Conservation (phyloP, 1,139 yeast genomes). For the Zygosaccharomyces sapae region DNA sequence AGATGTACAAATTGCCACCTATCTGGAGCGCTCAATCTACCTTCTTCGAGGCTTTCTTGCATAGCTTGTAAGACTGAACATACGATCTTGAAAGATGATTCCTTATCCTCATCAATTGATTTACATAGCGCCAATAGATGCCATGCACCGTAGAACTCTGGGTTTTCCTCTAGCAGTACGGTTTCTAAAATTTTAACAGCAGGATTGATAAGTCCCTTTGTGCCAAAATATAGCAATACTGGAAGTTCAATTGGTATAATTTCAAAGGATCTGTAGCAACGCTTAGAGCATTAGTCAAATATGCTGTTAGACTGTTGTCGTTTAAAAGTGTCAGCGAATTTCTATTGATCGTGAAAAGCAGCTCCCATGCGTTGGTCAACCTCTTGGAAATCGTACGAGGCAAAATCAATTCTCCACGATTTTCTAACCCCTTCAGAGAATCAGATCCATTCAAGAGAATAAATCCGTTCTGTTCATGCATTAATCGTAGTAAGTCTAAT, state of each 20-base stretch:
- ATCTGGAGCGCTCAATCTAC: slow-evolving; percentile 35
- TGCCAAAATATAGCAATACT: slow-evolving; percentile 38
- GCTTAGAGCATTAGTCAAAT: slow-evolving; percentile 31
- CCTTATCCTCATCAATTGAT: slow-evolving; percentile 49
- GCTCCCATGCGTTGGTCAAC: slow-evolving; percentile 29
- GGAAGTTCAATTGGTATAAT: slow-evolving; percentile 31
- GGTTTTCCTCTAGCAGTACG: slow-evolving; percentile 37
- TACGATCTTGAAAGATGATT: slow-evolving; percentile 43
- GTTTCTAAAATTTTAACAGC: slow-evolving; percentile 39
- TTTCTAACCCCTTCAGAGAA: slow-evolving; percentile 24
- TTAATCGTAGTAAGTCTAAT: slow-evolving; percentile 12
- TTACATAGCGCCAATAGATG: slow-evolving; percentile 50
- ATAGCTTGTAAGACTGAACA: slow-evolving; percentile 40
- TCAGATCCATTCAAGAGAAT: slow-evolving; percentile 21
- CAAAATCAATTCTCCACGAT: slow-evolving; percentile 18
- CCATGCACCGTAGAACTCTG: slow-evolving; percentile 46
- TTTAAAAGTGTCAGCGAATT: slow-evolving; percentile 19
- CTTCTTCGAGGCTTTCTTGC: slow-evolving; percentile 21
- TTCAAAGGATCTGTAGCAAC: slow-evolving; percentile 12
- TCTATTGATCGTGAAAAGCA: slow-evolving; percentile 20
- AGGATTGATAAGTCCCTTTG: slow-evolving; percentile 36
- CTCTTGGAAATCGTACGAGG: slow-evolving; percentile 22
- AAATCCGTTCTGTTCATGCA: slow-evolving; percentile 23
- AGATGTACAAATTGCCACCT: slow-evolving; percentile 62
- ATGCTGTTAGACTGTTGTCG: slow-evolving; percentile 33